phyloP scores from a whole-genome alignment of 345 rosid species.

The Trapa incisa region DNA sequence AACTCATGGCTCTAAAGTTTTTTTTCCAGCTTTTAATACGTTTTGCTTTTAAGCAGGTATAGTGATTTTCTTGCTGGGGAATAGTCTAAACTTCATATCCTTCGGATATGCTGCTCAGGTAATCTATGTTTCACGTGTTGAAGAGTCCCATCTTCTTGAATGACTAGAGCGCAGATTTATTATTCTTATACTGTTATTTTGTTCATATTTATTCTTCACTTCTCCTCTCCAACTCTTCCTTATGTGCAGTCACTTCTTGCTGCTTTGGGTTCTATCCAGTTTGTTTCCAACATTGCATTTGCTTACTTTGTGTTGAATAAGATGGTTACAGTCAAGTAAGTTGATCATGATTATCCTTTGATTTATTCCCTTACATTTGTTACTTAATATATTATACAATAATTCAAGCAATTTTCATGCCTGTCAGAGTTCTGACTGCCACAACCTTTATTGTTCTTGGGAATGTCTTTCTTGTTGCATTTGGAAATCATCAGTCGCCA shows the following conservation, averaged over 20 bases:
- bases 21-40: not conserved
- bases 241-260: constrained; percentile 89
- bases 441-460: constrained; percentile 94
- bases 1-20: not conserved
- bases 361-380: not conserved
- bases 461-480: constrained; percentile 85
- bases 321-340: constrained; percentile 92
- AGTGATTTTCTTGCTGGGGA: constrained; percentile 75
- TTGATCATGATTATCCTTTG: constrained; percentile 15
- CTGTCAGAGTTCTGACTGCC: constrained; percentile 70
- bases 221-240: constrained; percentile 5
- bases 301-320: constrained; percentile 81
- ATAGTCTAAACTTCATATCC: constrained; percentile 92
- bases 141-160: not conserved
- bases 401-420: constrained; percentile 7
- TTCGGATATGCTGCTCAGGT: constrained; percentile 99
- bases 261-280: constrained; percentile 95
- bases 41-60: constrained; percentile 45
- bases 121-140: not conserved
- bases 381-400: not conserved
- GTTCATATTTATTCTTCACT: not conserved
- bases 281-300: constrained; percentile 92
- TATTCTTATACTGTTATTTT: not conserved
- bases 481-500: constrained; percentile 97
- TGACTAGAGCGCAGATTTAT: not conserved